A percentile compares a stretch with the other conserved stretches of the same genome.
Evolutionary conservation across 306 rosid genomes (phyloP).

Genomic region (Macrotyloma uniflorum): DNA sequence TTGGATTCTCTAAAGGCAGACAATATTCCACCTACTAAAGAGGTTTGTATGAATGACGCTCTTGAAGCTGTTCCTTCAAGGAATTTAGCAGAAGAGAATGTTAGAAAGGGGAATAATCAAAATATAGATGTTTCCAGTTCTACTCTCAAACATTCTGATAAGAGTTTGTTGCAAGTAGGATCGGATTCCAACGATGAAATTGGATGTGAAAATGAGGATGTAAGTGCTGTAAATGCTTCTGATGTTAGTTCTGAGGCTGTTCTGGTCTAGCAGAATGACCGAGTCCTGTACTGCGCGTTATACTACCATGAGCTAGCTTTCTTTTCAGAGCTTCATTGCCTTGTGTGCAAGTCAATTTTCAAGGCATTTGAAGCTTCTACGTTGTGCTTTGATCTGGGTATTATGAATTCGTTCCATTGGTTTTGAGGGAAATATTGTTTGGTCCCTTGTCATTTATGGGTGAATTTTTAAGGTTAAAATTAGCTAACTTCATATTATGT

Average conservation of each 20-base stretch:
- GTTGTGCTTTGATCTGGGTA: constrained; percentile 39
- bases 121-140: constrained; percentile 39
- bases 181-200: constrained; percentile 46
- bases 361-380: constrained; percentile 48
- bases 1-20: neutral
- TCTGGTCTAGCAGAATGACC: constrained; percentile 33
- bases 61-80: constrained; percentile 48
- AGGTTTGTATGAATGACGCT: constrained; percentile 42
- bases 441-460: constrained; percentile 39
- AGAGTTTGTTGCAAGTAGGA: constrained; percentile 38
- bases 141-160: constrained; percentile 40
- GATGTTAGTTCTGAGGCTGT: constrained; percentile 47
- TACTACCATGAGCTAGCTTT: constrained; percentile 4
- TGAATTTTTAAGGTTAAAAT: constrained; percentile 31
- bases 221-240: constrained; percentile 44
- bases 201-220: constrained; percentile 38
- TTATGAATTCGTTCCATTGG: constrained; percentile 45
- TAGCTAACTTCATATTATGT: constrained; percentile 32
- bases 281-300: constrained; percentile 43
- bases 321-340: constrained; percentile 35
- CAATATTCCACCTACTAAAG: constrained; percentile 35
- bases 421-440: constrained; percentile 40
- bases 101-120: constrained; percentile 37
- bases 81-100: constrained; percentile 38
- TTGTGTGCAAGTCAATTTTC: constrained; percentile 46